phyloP scores from a whole-genome alignment of 345 rosid species.

The Eucalyptus curtisii region DNA sequence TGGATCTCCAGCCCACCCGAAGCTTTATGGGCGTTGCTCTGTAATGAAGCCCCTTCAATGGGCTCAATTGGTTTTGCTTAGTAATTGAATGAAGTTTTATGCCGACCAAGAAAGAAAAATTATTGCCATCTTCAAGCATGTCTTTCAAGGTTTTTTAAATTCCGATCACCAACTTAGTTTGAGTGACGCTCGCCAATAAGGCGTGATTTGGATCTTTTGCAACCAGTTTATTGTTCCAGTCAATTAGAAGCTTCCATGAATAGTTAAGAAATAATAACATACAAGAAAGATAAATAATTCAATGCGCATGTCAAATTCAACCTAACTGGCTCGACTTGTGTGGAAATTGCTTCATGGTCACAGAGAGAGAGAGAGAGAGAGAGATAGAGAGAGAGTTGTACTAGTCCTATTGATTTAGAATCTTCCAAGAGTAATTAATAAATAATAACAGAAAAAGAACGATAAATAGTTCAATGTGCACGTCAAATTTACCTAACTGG shows the following conservation, averaged over 20 bases:
- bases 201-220: not conserved
- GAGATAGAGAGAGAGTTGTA: too few species aligned
- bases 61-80: not conserved
- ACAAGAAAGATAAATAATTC: not conserved
- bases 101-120: not conserved
- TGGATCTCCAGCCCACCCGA: not conserved
- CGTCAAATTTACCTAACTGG: too few species aligned
- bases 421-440: too few species aligned
- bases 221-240: not conserved
- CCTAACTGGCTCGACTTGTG: not conserved
- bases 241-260: not conserved
- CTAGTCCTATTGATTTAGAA: too few species aligned
- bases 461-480: too few species aligned
- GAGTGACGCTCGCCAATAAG: not conserved
- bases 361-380: not conserved
- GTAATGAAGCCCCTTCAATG: not conserved
- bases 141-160: not conserved
- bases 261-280: not conserved
- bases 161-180: not conserved
- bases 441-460: too few species aligned
- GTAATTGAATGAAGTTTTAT: not conserved
- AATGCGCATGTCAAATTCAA: not conserved
- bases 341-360: not conserved
- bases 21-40: not conserved
- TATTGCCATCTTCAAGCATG: not conserved